Base-by-base conservation (phyloP, 192 early-diverging fungal species). In the Gigaspora rosea region DNA sequence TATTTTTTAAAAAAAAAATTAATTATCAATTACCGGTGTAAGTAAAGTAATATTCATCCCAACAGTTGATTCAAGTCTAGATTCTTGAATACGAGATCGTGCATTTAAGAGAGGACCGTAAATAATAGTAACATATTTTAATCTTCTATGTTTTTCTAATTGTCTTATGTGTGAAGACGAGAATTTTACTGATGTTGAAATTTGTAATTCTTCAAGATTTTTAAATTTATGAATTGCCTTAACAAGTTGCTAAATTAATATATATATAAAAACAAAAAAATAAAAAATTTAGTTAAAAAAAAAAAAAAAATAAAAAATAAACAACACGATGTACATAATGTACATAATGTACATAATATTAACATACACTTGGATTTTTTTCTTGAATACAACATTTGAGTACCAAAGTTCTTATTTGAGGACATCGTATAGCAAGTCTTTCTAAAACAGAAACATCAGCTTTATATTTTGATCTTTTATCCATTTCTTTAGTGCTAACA, bases 201-300 rank as follows among this genome's bases (percentile, higher is more conserved):
- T 66, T 3, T 41, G 33, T 33, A 66, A 66, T 41, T 66, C 64
- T 66, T 66, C 64, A 66, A 66, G 64, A 66, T 66, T 66, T 66
- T 66, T 33, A 47, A 66, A 66, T 66, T 47, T 66, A 8, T 46
- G 33, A n/a, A 66, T 41, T 20, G 64, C n/a, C n/a, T 13, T 66
- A 47, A 66, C 0, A 66, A 66, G 64, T 41, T n/a, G n/a, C 64
- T 66, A 46, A 62, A 62, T 2, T 13, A 13, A 33, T 7, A 41
- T 41, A 41, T 6, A 41, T 41, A 41, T 3, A 41, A 41, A 3
- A 41, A 41, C 5, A 41, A 41, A 18, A 54, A 54, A 54, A 54
- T 18, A 54, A 54, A 54, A 54, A 54, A 54, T 4, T 54, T 41
- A 41, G 52, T 56, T 56, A 56, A 56, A 18, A 47, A 46, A 13